A percentile compares a stretch with the other conserved stretches of the same genome.
Evolutionary conservation across 371 early-diverging fungal species (phyloP).

Genomic region (Actinomortierella ambigua): DNA sequence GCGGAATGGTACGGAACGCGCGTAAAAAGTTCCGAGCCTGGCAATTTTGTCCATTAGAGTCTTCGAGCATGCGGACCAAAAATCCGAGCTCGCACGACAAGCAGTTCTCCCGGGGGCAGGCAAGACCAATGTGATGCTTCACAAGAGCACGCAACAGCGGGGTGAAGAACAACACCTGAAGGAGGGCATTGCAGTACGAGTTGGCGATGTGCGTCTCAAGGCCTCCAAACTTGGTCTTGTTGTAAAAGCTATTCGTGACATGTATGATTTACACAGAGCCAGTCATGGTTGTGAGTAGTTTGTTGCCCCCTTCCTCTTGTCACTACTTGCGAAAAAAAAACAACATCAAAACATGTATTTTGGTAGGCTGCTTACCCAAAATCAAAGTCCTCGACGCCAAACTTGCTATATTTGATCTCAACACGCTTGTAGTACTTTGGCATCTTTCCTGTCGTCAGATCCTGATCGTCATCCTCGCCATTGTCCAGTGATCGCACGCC

Average conservation of each 20-base stretch:
- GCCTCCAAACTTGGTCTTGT: conserved; percentile 84
- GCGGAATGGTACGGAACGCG: conserved; percentile 81
- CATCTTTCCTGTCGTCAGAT: conserved; percentile 51
- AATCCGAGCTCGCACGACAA: conserved; percentile 92
- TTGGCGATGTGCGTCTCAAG: conserved; percentile 91
- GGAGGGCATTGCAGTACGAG: conserved; percentile 86
- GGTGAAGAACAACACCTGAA: conserved; percentile 85
- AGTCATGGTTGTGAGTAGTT: not conserved
- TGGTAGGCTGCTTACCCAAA: conserved; percentile 65
- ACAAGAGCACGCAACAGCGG: conserved; percentile 67
- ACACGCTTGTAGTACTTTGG: conserved; percentile 77
- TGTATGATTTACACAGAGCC: not conserved
- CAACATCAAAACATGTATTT: not conserved
- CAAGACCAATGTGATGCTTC: conserved; percentile 72
- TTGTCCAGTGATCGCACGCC: conserved; percentile 20
- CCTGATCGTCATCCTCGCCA: conserved; percentile 30
- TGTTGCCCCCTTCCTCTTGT: not conserved
- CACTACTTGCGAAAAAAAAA: too few relatives aligned
- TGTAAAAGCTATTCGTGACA: conserved; percentile 65
- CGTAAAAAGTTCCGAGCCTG: conserved; percentile 92
- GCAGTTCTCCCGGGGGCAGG: conserved; percentile 79
- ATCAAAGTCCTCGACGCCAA: conserved; percentile 97
- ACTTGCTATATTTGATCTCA: conserved; percentile 85
- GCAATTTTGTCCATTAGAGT: conserved; percentile 89
- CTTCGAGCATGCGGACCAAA: conserved; percentile 89